A percentile compares a stretch with the other conserved stretches of the same genome.
Conservation (phyloP, 2,329 filamentous ascomycete genomes). For the Xylaria hypoxylon region DNA sequence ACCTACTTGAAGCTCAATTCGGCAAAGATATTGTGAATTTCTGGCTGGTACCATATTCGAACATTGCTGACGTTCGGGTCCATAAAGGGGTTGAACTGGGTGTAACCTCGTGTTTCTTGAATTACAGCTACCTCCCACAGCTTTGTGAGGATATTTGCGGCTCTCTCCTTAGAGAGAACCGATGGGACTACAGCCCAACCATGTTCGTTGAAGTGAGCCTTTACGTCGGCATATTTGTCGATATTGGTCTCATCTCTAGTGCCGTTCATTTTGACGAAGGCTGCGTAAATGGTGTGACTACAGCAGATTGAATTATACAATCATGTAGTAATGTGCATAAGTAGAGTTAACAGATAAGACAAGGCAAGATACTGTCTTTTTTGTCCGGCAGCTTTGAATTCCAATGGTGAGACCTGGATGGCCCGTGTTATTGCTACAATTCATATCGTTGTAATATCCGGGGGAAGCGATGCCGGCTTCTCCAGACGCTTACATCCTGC, state of each 20-base stretch:
- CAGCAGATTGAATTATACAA: not conserved
- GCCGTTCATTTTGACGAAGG: slow-evolving; percentile 16
- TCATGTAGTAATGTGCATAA: not conserved
- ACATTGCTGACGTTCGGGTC: slow-evolving; percentile 22
- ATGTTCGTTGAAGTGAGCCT: slow-evolving; percentile 21
- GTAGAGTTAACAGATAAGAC: not conserved
- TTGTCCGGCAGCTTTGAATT: not conserved
- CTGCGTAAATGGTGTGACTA: not conserved
- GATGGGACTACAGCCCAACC: slow-evolving; percentile 20
- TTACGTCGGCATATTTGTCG: slow-evolving; percentile 9
- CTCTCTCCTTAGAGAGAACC: slow-evolving; percentile 19
- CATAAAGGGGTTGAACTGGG: slow-evolving; percentile 23
- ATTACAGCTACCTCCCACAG: slow-evolving; percentile 16
- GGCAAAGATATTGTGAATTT: slow-evolving; percentile 15
- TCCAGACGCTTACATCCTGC: not conserved
- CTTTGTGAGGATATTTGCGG: not conserved
- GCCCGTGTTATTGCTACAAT: not conserved
- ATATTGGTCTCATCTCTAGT: not conserved
- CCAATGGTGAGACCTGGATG: not conserved
- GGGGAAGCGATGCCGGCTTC: not conserved
- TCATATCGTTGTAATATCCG: not conserved
- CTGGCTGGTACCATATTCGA: slow-evolving; percentile 25
- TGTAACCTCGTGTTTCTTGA: slow-evolving; percentile 19
- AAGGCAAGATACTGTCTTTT: too few species aligned
- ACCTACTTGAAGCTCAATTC: slow-evolving; percentile 19